phyloP scores from a whole-genome alignment of 441 rosid species.

The Euphorbia corollata region DNA sequence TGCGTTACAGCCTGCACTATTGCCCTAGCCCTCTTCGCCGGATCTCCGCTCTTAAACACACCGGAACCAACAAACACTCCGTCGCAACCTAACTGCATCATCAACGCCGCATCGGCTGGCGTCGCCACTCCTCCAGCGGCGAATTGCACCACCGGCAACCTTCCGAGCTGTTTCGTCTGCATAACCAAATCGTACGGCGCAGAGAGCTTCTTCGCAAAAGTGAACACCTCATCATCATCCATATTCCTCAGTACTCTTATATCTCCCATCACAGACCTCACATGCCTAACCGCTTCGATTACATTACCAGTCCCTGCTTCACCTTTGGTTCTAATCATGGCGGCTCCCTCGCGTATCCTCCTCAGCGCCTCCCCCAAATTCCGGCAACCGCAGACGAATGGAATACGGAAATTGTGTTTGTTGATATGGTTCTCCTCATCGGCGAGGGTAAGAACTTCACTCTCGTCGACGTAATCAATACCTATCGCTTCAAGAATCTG shows the following conservation, averaged over 20 bases:
- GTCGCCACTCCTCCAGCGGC: constrained; percentile 98
- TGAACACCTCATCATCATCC: constrained; percentile 93
- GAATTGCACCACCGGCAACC: constrained; percentile 93
- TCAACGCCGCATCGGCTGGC: constrained; percentile 91
- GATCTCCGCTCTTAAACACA: constrained; percentile 89
- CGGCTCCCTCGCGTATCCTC: constrained; percentile 85
- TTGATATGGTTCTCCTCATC: constrained; percentile 88
- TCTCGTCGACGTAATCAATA: constrained; percentile 78
- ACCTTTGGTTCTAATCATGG: constrained; percentile 91
- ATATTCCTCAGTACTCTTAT: constrained; percentile 64
- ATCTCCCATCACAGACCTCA: constrained; percentile 84
- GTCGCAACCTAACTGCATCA: constrained; percentile 96
- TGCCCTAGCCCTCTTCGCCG: constrained; percentile 77
- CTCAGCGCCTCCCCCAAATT: constrained; percentile 80
- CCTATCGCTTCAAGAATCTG: constrained; percentile 83
- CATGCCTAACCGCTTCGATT: constrained; percentile 83
- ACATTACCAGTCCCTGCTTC: constrained; percentile 93
- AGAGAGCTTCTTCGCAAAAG: constrained; percentile 69
- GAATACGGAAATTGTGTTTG: constrained; percentile 86
- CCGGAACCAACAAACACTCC: constrained; percentile 93
- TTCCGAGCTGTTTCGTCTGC: constrained; percentile 92
- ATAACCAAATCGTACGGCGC: constrained; percentile 87
- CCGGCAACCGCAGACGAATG: constrained; percentile 85
- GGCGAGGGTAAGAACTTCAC: constrained; percentile 68
- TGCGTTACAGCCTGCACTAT: constrained; percentile 93